phyloP scores from a whole-genome alignment of 2,329 filamentous ascomycete genomes.

The Boeremia exigua region DNA sequence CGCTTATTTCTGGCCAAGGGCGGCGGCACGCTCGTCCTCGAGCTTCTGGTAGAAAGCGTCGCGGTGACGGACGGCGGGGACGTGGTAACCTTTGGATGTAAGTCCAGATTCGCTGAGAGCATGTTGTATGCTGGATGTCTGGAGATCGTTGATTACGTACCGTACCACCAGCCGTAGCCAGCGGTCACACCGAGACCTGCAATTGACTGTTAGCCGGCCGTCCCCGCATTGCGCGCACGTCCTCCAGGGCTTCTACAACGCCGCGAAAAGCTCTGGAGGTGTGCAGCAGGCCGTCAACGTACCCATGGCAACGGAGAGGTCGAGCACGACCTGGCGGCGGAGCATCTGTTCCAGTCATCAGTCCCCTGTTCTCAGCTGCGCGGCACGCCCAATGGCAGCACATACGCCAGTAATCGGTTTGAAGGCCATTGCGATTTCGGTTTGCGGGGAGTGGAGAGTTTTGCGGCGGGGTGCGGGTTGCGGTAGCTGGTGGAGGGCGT shows the following conservation, averaged over 20 bases:
- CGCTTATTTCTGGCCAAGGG: slow-evolving; percentile 49
- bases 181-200: slow-evolving; percentile 66
- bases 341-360: slow-evolving; percentile 62
- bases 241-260: slow-evolving; percentile 7
- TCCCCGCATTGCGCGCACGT: slow-evolving; percentile 8
- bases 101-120: slow-evolving; percentile 3
- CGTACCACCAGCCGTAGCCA: slow-evolving; percentile 74
- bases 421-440: slow-evolving; percentile 49
- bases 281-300: slow-evolving; percentile 43
- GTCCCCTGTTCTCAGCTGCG: slow-evolving; percentile 21
- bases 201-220: slow-evolving; percentile 32
- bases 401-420: slow-evolving; percentile 61
- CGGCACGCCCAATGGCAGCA: slow-evolving; percentile 41
- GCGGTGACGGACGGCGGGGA: slow-evolving; percentile 67
- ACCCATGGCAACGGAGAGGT: slow-evolving; percentile 71
- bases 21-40: slow-evolving; percentile 64
- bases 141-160: slow-evolving; percentile 48
- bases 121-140: background rate
- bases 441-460: slow-evolving; percentile 37
- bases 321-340: slow-evolving; percentile 68
- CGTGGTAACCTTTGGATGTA: slow-evolving; percentile 63
- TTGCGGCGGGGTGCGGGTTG: slow-evolving; percentile 34
- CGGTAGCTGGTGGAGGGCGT: slow-evolving; percentile 38
- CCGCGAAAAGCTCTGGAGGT: background rate
- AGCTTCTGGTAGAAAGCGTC: slow-evolving; percentile 69